Evolutionary conservation across 2,329 filamentous ascomycete species (phyloP).

Genomic region (Reticulascus tulasneorum): DNA sequence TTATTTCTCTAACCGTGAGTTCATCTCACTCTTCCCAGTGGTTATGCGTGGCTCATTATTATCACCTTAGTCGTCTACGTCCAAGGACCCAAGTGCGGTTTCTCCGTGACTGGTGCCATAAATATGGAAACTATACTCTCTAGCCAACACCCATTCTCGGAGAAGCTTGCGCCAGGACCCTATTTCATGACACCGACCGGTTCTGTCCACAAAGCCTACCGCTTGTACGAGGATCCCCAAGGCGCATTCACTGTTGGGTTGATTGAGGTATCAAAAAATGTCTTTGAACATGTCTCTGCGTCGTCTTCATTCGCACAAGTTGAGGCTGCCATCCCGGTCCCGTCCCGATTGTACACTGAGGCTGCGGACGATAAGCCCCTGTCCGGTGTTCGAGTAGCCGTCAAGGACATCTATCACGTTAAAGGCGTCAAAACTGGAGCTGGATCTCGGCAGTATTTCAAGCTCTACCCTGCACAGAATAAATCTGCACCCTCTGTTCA

Average conservation of each 20-base stretch:
- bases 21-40: too few relatives aligned
- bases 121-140: too few relatives aligned
- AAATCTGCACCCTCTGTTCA: conserved; percentile 47
- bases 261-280: neutral
- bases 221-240: conserved; percentile 10
- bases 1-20: too few relatives aligned
- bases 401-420: conserved; percentile 58
- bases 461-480: conserved; percentile 43
- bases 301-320: too few relatives aligned
- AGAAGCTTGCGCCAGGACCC: too few relatives aligned
- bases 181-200: conserved; percentile 7
- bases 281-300: conserved; percentile 4
- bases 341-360: conserved; percentile 47
- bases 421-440: conserved; percentile 45
- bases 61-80: too few relatives aligned
- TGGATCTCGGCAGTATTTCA: conserved; percentile 52
- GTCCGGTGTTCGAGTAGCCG: conserved; percentile 45
- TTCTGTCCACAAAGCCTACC: conserved; percentile 12
- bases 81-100: too few relatives aligned
- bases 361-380: conserved; percentile 36
- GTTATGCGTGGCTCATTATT: too few relatives aligned
- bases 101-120: too few relatives aligned
- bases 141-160: too few relatives aligned
- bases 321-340: conserved; percentile 35
- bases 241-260: conserved; percentile 6